Base-by-base conservation (phyloP, 1,284 basidiomycete genomes). In the Apiotrichum domesticum region DNA sequence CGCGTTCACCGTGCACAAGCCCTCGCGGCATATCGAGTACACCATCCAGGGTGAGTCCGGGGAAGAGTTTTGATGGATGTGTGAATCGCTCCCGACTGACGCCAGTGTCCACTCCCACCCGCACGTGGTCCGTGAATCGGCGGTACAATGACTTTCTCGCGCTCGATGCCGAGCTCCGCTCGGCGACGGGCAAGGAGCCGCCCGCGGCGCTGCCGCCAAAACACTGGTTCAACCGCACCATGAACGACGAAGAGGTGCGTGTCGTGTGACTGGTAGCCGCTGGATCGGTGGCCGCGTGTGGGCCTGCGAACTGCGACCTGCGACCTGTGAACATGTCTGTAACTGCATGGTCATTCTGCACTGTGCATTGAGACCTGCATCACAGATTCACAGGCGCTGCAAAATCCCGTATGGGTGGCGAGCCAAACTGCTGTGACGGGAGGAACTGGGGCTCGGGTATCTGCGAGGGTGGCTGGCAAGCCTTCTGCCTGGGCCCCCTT, bases 91-190 rank as follows among this genome's bases (percentile, higher is more conserved):
- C 21, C 21, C 21, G 21, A 21, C 21, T 57, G 35, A 59, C 57
- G n/a, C 47, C 57, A 76, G 74, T 77, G 42, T 65, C 74, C 5
- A 77, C 75, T 2, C 73, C 74, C 1, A 77, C 69, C 10, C 85
- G 88, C 61, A 87, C 89, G 71, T 97, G 93, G 93, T 84, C 87
- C 46, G 89, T 96, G 79, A 89, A 88, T 83, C 82, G 88, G 58
- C 87, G 94, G 54, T 97, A 96, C 78, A 94, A 90, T 44, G 92
- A 96, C 73, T 97, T 98, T 78, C 84, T 84, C 65, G 85, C 90
- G 62, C 84, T 98, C 29, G 83, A 96, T 75, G 82, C 82, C 40
- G 87, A 91, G 67, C 84, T 97, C 63, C 82, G 82, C 29, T 86
- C 87, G 66, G 81, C 84, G 8, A 83, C 83, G 10, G 84, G 85